These are phyloP conservation scores for Diaporthe humulicola DNA, from an alignment of 2,329 filamentous ascomycete species.

Conservation along the genomic window DNA sequence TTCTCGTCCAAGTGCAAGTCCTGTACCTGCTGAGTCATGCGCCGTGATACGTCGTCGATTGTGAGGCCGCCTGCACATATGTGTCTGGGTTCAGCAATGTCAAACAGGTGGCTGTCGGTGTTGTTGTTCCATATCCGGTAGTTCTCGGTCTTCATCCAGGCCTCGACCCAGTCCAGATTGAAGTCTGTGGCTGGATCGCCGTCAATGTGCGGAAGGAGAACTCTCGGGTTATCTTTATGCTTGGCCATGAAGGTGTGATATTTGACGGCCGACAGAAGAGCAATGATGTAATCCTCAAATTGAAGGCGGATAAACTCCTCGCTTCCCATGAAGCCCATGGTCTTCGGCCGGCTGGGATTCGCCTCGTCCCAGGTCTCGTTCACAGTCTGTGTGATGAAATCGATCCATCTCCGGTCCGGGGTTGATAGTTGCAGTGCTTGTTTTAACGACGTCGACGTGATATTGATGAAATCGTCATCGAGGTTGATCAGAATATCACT, in stretches of 20 bases:
- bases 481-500: conserved; percentile 97
- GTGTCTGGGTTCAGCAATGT: conserved; percentile 92
- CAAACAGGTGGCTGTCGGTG: conserved; percentile 90
- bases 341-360: conserved; percentile 91
- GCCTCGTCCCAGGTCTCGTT: conserved; percentile 97
- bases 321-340: conserved; percentile 92
- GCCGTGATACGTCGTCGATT: conserved; percentile 93
- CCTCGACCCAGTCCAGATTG: conserved; percentile 85
- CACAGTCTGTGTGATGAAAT: conserved; percentile 92
- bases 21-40: conserved; percentile 91
- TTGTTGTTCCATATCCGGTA: conserved; percentile 88
- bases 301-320: conserved; percentile 98
- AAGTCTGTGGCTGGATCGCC: conserved; percentile 91
- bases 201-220: conserved; percentile 75
- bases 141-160: conserved; percentile 90
- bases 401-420: conserved; percentile 95
- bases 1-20: conserved; percentile 95
- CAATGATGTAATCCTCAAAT: conserved; percentile 96
- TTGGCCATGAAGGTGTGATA: conserved; percentile 79
- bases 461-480: conserved; percentile 87
- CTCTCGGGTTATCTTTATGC: conserved; percentile 69
- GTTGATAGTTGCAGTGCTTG: conserved; percentile 82
- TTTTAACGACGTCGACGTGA: conserved; percentile 84
- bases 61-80: conserved; percentile 93
- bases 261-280: conserved; percentile 88